Evolutionary conservation across 345 rosid genomes (phyloP).

Genomic region (Citrus maxima): DNA sequence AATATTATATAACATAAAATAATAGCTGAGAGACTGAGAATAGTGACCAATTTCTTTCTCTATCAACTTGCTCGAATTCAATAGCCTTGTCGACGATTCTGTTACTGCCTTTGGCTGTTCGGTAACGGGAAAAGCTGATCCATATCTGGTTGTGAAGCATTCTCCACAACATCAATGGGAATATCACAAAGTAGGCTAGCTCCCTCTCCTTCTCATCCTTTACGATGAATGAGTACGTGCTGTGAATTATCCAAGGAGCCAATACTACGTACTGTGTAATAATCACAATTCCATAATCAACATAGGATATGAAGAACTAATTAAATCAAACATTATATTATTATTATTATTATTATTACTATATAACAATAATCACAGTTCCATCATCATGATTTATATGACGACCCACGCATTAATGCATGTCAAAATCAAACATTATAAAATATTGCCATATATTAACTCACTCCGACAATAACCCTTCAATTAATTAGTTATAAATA

Average conservation of each 20-base stretch:
- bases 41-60: constrained; percentile 52
- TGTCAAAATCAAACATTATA: too few relatives aligned
- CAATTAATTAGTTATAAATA: too few relatives aligned
- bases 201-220: constrained; percentile 37
- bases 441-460: too few relatives aligned
- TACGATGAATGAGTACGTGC: constrained; percentile 28
- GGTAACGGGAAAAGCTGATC: constrained; percentile 61
- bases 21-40: too few relatives aligned
- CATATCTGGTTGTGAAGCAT: constrained; percentile 63
- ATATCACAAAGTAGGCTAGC: constrained; percentile 25
- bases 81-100: constrained; percentile 63
- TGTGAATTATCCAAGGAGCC: constrained; percentile 39
- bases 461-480: too few relatives aligned
- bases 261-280: constrained; percentile 41
- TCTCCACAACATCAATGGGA: constrained; percentile 50
- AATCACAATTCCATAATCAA: neutral
- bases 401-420: too few relatives aligned
- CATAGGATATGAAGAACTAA: too few relatives aligned
- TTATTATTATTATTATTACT: too few relatives aligned
- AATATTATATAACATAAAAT: too few relatives aligned
- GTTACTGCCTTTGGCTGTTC: constrained; percentile 53
- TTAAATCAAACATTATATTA: too few relatives aligned
- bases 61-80: constrained; percentile 77
- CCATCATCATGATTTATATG: too few relatives aligned
- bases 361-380: too few relatives aligned